phyloP scores from a whole-genome alignment of 306 rosid genomes.

The Urtica urens region DNA sequence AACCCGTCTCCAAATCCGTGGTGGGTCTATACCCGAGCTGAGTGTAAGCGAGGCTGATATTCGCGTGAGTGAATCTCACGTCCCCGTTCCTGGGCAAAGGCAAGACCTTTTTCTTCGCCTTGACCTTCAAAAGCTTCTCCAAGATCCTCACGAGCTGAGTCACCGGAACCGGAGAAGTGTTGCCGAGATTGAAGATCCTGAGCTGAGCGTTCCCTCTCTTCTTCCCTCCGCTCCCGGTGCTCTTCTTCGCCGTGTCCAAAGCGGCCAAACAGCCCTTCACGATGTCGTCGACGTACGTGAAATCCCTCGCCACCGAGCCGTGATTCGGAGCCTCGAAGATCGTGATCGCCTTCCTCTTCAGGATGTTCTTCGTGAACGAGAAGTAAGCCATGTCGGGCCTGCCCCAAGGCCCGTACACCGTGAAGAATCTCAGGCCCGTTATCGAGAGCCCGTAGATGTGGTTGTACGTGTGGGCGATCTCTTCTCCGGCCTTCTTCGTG shows the following conservation, averaged over 20 bases:
- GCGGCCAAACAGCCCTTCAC: slow-evolving; percentile 74
- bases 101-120: slow-evolving; percentile 55
- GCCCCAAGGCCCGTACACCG: slow-evolving; percentile 88
- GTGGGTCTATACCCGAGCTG: slow-evolving; percentile 63
- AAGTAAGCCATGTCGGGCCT: slow-evolving; percentile 94
- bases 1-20: slow-evolving; percentile 65
- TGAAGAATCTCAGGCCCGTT: slow-evolving; percentile 69
- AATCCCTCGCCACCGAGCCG: slow-evolving; percentile 73
- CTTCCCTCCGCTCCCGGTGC: slow-evolving; percentile 86
- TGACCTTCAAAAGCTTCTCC: slow-evolving; percentile 73
- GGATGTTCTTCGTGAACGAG: slow-evolving; percentile 64
- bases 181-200: slow-evolving; percentile 69
- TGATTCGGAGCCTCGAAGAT: slow-evolving; percentile 54
- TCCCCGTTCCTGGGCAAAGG: slow-evolving; percentile 82
- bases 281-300: slow-evolving; percentile 73
- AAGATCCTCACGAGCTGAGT: slow-evolving; percentile 52
- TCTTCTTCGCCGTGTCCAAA: slow-evolving; percentile 70
- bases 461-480: slow-evolving; percentile 63
- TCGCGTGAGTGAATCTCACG: slow-evolving; percentile 75
- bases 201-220: slow-evolving; percentile 66
- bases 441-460: slow-evolving; percentile 77
- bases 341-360: slow-evolving; percentile 52
- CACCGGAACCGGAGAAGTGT: slow-evolving; percentile 76
- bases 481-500: slow-evolving; percentile 79
- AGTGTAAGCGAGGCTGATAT: slow-evolving; percentile 54